phyloP scores from a whole-genome alignment of 148 eudicot species.

The Silene uniflora region DNA sequence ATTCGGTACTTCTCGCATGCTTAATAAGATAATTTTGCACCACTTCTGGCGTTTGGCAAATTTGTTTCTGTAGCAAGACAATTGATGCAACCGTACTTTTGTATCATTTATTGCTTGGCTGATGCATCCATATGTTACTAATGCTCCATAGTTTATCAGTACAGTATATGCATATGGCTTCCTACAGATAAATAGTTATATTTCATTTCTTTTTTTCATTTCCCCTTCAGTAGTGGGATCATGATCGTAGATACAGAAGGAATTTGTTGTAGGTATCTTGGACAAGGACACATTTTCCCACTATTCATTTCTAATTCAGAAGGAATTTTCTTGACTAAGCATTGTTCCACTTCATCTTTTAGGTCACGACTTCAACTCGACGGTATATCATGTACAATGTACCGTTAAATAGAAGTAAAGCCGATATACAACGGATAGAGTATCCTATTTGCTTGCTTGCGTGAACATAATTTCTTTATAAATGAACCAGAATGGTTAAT shows the following conservation, averaged over 20 bases:
- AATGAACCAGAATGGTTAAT: no score
- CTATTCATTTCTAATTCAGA: no score
- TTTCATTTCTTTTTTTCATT: no score
- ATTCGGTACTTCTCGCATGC: conserved; percentile 37
- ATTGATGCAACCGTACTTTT: neutral
- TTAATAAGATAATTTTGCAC: neutral
- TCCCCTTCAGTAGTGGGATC: neutral
- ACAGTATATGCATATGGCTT: neutral
- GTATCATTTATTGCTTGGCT: neutral
- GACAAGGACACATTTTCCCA: neutral
- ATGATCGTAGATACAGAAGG: neutral
- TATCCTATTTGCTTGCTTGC: no score
- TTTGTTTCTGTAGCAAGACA: neutral
- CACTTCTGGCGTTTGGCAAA: neutral
- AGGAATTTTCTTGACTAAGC: no score
- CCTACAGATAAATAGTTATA: neutral
- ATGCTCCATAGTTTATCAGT: neutral
- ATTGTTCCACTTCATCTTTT: no score
- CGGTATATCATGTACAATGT: no score
- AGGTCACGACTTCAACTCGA: no score
- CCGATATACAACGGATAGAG: no score
- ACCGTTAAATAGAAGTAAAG: no score
- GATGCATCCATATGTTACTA: neutral
- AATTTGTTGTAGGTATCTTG: neutral
- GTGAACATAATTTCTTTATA: no score